Percentiles rank a stretch among this genome's conserved stretches.
These are phyloP conservation scores for Solanum etuberosum DNA, from an alignment of 257 asterid genomes.

Conservation along the genomic window DNA sequence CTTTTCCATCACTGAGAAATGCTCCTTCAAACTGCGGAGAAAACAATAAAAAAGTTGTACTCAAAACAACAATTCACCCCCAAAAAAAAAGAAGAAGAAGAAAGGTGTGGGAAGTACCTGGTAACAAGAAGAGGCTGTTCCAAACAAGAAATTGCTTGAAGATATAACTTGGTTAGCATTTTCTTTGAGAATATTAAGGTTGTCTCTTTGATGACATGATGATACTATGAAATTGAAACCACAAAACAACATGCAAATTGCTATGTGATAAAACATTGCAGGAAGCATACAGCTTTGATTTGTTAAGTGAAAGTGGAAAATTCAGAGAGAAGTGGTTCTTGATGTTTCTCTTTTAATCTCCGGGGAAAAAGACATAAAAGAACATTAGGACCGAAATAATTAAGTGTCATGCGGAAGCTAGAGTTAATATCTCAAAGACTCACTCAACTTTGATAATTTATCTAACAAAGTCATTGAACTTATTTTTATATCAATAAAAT, in stretches of 20 bases:
- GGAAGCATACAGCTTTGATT: not conserved
- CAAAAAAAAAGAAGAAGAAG: not conserved
- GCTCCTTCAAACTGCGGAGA: constrained; percentile 36
- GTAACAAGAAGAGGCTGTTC: constrained; percentile 58
- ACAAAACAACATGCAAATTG: not conserved
- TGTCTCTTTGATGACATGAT: not conserved
- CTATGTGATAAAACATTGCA: not conserved
- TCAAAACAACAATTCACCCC: not conserved
- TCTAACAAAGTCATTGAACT: too few species aligned
- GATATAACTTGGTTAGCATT: constrained; percentile 2
- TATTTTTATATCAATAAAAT: too few species aligned
- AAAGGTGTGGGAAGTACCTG: constrained; percentile 23
- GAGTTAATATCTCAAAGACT: too few species aligned
- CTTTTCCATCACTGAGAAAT: constrained; percentile 28
- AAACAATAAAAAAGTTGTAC: not conserved
- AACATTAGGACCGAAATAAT: too few species aligned
- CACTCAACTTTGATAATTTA: too few species aligned
- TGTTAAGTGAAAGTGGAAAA: not conserved
- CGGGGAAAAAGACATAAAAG: too few species aligned
- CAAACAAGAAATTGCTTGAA: constrained; percentile 32
- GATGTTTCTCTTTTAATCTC: not conserved
- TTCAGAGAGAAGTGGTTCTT: not conserved
- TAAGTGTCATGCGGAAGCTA: too few species aligned
- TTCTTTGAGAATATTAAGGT: constrained; percentile 1
- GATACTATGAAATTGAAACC: not conserved